Conservation (phyloP, 345 rosid genomes). For the Sonneratia caseolaris region DNA sequence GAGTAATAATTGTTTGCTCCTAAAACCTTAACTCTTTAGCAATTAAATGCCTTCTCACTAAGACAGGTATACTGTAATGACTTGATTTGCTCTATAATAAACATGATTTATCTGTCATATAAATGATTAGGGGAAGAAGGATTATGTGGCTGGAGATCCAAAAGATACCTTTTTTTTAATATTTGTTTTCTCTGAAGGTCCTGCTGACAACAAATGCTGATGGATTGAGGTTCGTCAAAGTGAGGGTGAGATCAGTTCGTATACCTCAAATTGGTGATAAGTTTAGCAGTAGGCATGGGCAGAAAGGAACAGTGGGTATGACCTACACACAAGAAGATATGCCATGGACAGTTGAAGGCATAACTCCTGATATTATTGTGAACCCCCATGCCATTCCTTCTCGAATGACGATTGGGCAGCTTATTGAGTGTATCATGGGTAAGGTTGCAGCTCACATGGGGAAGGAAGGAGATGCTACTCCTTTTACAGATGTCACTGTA, state of each 20-base stretch:
- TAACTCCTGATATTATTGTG: constrained; percentile 86
- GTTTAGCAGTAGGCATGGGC: constrained; percentile 96
- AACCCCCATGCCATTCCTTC: constrained; percentile 99
- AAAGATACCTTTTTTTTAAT: background rate
- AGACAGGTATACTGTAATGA: background rate
- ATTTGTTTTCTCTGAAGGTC: constrained; percentile 37
- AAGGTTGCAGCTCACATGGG: constrained; percentile 99
- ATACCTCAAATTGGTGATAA: constrained; percentile 98
- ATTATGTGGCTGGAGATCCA: background rate
- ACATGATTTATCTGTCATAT: background rate
- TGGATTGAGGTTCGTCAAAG: constrained; percentile 96
- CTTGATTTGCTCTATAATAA: background rate
- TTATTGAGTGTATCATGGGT: constrained; percentile 97
- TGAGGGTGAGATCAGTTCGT: constrained; percentile 88
- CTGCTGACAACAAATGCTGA: constrained; percentile 94
- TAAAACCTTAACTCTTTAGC: background rate
- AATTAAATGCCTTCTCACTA: background rate
- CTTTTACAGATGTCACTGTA: constrained; percentile 97
- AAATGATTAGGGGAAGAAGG: background rate
- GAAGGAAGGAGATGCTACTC: constrained; percentile 97
- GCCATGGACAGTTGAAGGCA: constrained; percentile 98
- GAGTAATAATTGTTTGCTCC: background rate
- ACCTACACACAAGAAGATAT: constrained; percentile 97
- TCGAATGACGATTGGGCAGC: constrained; percentile 98
- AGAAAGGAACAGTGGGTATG: constrained; percentile 99